Evolutionary conservation across 2,329 filamentous ascomycete species (phyloP), one percentile per base, ranked within the genome.

Genomic region (Colletotrichum spinosum): DNA sequence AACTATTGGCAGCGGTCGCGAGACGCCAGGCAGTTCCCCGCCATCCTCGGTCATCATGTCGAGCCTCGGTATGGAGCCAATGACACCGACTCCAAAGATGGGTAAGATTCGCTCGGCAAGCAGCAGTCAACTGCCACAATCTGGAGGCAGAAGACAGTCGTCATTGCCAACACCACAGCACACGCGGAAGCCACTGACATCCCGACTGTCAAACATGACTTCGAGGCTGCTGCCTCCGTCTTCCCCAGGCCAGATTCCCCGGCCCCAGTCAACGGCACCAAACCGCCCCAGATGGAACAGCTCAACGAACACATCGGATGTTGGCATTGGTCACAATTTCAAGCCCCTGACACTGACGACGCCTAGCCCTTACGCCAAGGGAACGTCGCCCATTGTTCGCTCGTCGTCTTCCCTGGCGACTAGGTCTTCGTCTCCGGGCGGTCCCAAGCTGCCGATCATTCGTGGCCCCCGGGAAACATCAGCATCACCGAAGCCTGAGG

Each of bases 261-360:
- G 84, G 55, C 80, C 85, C 60, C 73, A 79, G 44, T 79, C 82
- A 2, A 81, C 81, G 10, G 69, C 83, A 39, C 74, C 85, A 62
- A 82, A 86, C 61, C 88, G 90, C 55, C 92, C 92, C 4, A 85
- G 88, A 63, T 96, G 92, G 92, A 95, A 90, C 72, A 73, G 72
- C 10, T 91, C 89, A 37, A 87, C 88, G 6, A 93, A 90, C 71
- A 85, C 86, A 5, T 79, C 79, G 7, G 85, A 88, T 67, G 80
- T 88, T n/a, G 84, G 90, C 38, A 85, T 87, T n/a, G 88, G 89
- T 34, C 89, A 91, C 75, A 87, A 88, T 74, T 91, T 88, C 78
- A 90, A 87, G 70, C 86, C 90, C 10, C 77, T 90, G 10, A 86
- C 78, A 41, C 77, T 87, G 49, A 88, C 86, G 7, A 87, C 86